phyloP scores from a whole-genome alignment of 177 flowering plant genomes.

The Vitis hybrid region DNA sequence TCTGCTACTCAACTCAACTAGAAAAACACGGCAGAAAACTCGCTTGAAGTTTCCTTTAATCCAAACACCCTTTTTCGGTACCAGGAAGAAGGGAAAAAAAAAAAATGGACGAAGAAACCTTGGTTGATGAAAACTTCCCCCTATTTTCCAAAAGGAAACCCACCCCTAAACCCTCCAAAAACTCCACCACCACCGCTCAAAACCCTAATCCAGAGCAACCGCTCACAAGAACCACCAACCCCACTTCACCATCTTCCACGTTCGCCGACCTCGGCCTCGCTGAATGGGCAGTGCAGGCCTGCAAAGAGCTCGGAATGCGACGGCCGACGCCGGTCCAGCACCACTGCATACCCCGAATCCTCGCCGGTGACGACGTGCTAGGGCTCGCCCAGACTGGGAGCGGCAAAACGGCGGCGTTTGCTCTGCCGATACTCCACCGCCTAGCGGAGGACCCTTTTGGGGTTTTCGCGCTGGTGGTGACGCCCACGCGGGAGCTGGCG shows the following conservation, averaged over 20 bases:
- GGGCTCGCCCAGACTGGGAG: constrained; percentile 93
- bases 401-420: constrained; percentile 94
- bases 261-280: constrained; percentile 30
- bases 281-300: constrained; percentile 33
- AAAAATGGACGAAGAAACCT: constrained; percentile 2
- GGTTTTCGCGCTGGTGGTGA: constrained; percentile 75
- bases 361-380: constrained; percentile 72
- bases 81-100: too few relatives aligned
- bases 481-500: constrained; percentile 94
- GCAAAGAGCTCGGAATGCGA: constrained; percentile 50
- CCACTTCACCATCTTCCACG: constrained; percentile 4
- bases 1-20: too few relatives aligned
- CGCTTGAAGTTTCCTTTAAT: too few relatives aligned
- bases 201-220: constrained; percentile 2
- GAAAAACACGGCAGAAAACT: too few relatives aligned
- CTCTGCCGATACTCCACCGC: constrained; percentile 73
- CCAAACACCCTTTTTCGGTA: too few relatives aligned
- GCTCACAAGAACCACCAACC: background rate
- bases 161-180: constrained; percentile 7
- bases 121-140: constrained; percentile 15
- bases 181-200: background rate
- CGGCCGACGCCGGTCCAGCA: constrained; percentile 76
- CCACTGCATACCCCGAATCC: constrained; percentile 81
- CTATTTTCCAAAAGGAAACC: constrained; percentile 17
- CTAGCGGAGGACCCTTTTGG: constrained; percentile 77